Percentiles rank a stretch among this genome's conserved stretches.
phyloP scores from a whole-genome alignment of 2,329 filamentous ascomycete genomes.

The Fusarium stilboides region DNA sequence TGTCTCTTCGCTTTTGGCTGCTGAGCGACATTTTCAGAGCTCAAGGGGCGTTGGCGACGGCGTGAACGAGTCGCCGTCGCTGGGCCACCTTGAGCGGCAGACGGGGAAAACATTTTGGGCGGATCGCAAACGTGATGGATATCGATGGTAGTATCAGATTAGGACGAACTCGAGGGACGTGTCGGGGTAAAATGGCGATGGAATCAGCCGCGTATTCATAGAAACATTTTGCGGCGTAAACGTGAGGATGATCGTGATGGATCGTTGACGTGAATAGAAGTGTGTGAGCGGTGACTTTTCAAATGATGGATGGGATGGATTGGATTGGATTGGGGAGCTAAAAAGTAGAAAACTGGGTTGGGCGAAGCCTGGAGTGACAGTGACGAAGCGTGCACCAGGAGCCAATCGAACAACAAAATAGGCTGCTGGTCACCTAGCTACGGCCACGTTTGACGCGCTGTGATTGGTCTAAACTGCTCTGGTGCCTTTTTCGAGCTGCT shows the following conservation, averaged over 20 bases:
- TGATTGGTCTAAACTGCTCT: conserved; percentile 35
- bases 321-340: conserved; percentile 29
- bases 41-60: conserved; percentile 72
- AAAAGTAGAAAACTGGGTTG: conserved; percentile 42
- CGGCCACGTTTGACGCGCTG: conserved; percentile 32
- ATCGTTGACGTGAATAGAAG: conserved; percentile 38
- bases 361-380: conserved; percentile 40
- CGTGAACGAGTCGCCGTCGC: conserved; percentile 72
- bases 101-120: conserved; percentile 72
- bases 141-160: conserved; percentile 26
- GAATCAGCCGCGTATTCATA: conserved; percentile 46
- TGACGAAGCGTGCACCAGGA: conserved; percentile 50
- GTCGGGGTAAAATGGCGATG: conserved; percentile 44
- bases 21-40: conserved; percentile 67
- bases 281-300: conserved; percentile 47
- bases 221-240: conserved; percentile 49
- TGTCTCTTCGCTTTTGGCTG: conserved; percentile 77
- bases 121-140: conserved; percentile 46
- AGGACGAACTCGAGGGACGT: conserved; percentile 25
- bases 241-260: conserved; percentile 35
- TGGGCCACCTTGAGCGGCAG: conserved; percentile 66
- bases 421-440: conserved; percentile 43
- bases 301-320: conserved; percentile 24
- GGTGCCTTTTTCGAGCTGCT: conserved; percentile 37
- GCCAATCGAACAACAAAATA: conserved; percentile 49